Evolutionary conservation across 2,329 filamentous ascomycete genomes (phyloP).

Genomic region (Calycina marina): DNA sequence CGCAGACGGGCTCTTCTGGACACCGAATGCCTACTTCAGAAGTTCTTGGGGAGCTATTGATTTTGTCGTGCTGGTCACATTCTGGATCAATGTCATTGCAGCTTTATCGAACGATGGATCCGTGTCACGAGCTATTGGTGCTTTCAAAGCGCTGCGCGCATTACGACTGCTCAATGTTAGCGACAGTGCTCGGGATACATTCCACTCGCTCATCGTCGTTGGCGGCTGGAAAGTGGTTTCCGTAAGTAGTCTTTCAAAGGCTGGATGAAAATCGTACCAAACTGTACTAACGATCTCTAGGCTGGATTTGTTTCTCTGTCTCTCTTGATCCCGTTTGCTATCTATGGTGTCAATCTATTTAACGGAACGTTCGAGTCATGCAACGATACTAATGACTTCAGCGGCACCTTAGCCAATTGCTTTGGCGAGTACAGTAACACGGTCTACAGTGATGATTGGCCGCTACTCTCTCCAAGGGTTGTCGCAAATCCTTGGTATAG

Average conservation of each 20-base stretch:
- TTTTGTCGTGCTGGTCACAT: conserved; percentile 73
- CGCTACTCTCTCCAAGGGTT: conserved; percentile 67
- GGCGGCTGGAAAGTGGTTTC: conserved; percentile 82
- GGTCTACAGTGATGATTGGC: conserved; percentile 63
- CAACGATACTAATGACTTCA: conserved; percentile 51
- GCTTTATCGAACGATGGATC: conserved; percentile 68
- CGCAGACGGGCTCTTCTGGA: conserved; percentile 91
- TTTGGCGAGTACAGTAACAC: conserved; percentile 67
- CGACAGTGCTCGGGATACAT: conserved; percentile 88
- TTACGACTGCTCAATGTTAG: conserved; percentile 87
- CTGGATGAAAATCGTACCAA: too few species aligned
- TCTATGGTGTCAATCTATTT: conserved; percentile 90
- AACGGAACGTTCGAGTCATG: conserved; percentile 66
- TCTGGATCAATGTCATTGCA: conserved; percentile 89
- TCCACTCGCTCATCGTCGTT: conserved; percentile 88
- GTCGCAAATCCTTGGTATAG: conserved; percentile 73
- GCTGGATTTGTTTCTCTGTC: conserved; percentile 86
- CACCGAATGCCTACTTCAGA: conserved; percentile 91
- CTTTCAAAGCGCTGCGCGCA: conserved; percentile 91
- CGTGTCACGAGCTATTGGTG: conserved; percentile 80
- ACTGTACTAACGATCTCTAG: conserved; percentile 17
- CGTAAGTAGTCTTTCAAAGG: conserved; percentile 10
- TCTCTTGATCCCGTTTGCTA: conserved; percentile 87
- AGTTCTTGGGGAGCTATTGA: conserved; percentile 97
- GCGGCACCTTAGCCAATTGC: conserved; percentile 54